Conservation (phyloP, 2,329 filamentous ascomycete species). For the Aureobasidium pullulans region DNA sequence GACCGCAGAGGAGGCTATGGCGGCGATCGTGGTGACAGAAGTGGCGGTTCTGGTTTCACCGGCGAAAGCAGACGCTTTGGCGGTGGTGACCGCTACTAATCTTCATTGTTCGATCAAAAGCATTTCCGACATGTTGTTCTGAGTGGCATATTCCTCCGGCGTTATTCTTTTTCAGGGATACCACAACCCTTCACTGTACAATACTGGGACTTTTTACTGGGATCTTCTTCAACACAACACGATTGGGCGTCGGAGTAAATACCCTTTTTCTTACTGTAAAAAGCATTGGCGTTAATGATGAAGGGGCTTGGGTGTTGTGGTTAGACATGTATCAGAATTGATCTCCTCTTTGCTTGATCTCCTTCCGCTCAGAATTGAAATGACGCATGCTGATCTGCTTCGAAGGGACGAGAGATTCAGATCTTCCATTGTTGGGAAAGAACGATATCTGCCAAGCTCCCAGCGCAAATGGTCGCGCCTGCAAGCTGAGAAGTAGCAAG, state of each 20-base stretch:
- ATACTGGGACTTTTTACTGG: neutral
- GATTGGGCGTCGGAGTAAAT: neutral
- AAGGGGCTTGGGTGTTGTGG: neutral
- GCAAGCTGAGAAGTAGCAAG: neutral
- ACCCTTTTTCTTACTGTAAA: neutral
- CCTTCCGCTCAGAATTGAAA: too few species aligned
- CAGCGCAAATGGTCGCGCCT: neutral
- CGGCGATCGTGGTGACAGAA: constrained; percentile 6
- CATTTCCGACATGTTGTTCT: too few species aligned
- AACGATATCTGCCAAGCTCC: neutral
- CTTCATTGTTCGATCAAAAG: neutral
- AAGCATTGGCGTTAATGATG: constrained; percentile 9
- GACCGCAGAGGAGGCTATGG: constrained; percentile 14
- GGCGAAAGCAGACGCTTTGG: neutral
- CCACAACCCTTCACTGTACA: constrained; percentile 1
- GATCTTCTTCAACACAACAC: neutral
- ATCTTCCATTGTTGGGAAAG: neutral
- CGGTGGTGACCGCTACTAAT: constrained; percentile 12
- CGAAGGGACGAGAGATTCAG: neutral
- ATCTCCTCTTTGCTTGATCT: constrained; percentile 3
- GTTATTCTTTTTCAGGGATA: neutral
- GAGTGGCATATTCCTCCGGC: constrained; percentile 1
- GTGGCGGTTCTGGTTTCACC: neutral
- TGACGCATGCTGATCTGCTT: neutral
- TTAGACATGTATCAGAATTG: constrained; percentile 8